Conservation (phyloP, 31 red algal species). For the Bonnemaisonia californica region DNA sequence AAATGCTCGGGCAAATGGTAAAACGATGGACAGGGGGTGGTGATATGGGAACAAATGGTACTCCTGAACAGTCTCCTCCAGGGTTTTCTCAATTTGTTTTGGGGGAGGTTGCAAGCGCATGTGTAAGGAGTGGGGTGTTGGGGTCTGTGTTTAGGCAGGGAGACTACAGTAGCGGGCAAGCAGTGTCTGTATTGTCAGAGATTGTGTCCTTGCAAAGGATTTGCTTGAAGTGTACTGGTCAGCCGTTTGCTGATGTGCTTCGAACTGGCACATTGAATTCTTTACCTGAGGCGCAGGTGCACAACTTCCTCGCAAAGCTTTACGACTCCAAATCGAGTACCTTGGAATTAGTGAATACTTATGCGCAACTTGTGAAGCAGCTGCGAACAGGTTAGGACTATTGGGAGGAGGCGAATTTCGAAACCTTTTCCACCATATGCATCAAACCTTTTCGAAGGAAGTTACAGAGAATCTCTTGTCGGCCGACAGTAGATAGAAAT, state of each 20-base stretch:
- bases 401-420: too few relatives aligned
- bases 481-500: too few relatives aligned
- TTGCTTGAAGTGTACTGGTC: slow-evolving; percentile 15
- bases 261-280: slow-evolving; percentile 9
- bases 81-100: slow-evolving; percentile 61
- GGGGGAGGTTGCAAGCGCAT: slow-evolving; percentile 36
- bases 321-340: slow-evolving; percentile 4
- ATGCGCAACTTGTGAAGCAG: slow-evolving; percentile 18
- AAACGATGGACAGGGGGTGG: slow-evolving; percentile 41
- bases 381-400: slow-evolving; percentile 13
- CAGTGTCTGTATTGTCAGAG: slow-evolving; percentile 47
- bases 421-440: too few relatives aligned
- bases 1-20: slow-evolving; percentile 62
- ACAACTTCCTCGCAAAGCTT: slow-evolving; percentile 29
- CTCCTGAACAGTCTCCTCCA: neutral
- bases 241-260: slow-evolving; percentile 37
- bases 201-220: slow-evolving; percentile 37
- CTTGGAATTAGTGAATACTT: slow-evolving; percentile 8
- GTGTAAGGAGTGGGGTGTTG: slow-evolving; percentile 33
- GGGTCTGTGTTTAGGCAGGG: slow-evolving; percentile 52
- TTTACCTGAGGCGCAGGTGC: slow-evolving; percentile 15
- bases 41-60: neutral
- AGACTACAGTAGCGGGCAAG: slow-evolving; percentile 50
- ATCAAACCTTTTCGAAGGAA: too few relatives aligned
- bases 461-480: too few relatives aligned